phyloP scores from a whole-genome alignment of 352 stramenopile genomes.

The Phytophthora tentaculata region DNA sequence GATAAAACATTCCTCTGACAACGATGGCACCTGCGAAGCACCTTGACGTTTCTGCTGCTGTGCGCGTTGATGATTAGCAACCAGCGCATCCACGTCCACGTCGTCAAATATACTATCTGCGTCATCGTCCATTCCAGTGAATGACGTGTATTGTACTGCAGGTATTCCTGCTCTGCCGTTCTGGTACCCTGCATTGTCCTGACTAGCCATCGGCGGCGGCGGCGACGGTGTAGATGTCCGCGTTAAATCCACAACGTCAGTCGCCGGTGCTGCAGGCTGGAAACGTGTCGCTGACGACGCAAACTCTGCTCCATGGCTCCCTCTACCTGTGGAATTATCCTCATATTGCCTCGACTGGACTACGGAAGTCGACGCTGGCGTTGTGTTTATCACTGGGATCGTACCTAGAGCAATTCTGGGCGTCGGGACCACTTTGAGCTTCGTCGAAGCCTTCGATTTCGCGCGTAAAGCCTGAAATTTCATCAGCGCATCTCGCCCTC shows the following conservation, averaged over 20 bases:
- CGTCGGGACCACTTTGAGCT: constrained; percentile 57
- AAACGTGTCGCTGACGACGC: background rate
- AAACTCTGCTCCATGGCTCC: constrained; percentile 6
- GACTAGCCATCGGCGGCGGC: background rate
- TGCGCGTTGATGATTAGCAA: constrained; percentile 51
- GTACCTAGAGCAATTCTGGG: constrained; percentile 40
- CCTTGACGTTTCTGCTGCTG: constrained; percentile 28
- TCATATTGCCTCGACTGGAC: constrained; percentile 5
- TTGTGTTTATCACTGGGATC: constrained; percentile 30
- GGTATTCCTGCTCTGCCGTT: background rate
- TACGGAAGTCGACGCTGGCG: background rate
- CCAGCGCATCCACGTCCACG: constrained; percentile 61
- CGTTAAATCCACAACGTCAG: constrained; percentile 42
- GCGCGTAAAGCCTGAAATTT: constrained; percentile 45
- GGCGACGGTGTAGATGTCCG: constrained; percentile 7
- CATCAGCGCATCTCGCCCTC: constrained; percentile 46
- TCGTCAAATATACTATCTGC: constrained; percentile 42
- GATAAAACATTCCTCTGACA: constrained; percentile 14
- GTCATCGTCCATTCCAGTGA: constrained; percentile 26
- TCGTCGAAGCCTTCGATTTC: constrained; percentile 34
- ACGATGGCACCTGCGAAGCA: constrained; percentile 3
- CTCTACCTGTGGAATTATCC: background rate
- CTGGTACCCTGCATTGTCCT: constrained; percentile 8
- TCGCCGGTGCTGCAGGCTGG: constrained; percentile 4
- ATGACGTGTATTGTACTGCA: constrained; percentile 13